Percentiles rank a stretch among this genome's conserved stretches.
phyloP scores from a whole-genome alignment of 225 moss, liverwort and hornwort species.

The Climacium dendroides region DNA sequence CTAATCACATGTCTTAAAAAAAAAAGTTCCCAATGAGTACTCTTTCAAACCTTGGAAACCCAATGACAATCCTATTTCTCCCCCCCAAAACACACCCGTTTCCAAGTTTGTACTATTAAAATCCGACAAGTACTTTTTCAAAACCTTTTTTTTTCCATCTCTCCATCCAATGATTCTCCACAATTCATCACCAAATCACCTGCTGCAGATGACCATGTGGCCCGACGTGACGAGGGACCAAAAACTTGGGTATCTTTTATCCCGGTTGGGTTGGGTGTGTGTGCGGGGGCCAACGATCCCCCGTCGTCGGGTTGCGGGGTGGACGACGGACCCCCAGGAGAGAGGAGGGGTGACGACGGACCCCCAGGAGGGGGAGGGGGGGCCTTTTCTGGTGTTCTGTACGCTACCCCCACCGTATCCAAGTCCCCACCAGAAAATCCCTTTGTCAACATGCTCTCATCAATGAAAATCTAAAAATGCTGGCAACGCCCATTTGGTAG shows the following conservation, averaged over 20 bases:
- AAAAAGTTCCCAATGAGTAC: too few species aligned
- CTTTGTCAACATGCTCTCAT: constrained; percentile 1
- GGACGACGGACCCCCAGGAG: too few species aligned
- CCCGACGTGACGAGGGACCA: too few species aligned
- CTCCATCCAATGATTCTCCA: neutral
- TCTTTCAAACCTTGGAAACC: neutral
- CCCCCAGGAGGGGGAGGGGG: too few species aligned
- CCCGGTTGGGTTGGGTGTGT: neutral
- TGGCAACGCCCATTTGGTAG: neutral
- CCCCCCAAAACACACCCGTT: too few species aligned
- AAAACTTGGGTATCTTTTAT: neutral
- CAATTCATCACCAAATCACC: neutral
- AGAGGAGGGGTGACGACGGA: too few species aligned
- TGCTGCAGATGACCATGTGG: neutral
- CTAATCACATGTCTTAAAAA: too few species aligned
- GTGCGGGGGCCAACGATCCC: neutral
- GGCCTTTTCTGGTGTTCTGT: too few species aligned
- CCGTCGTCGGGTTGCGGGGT: too few species aligned
- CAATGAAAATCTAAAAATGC: neutral
- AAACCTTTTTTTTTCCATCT: neutral
- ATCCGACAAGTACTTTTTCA: too few species aligned
- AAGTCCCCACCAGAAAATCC: constrained; percentile 2
- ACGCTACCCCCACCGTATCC: neutral
- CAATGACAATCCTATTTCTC: neutral
- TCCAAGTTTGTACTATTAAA: neutral